Percentiles rank a stretch among this genome's conserved stretches.
Conservation (phyloP, 2,329 filamentous ascomycete species). For the Xylariaceae sp. region DNA sequence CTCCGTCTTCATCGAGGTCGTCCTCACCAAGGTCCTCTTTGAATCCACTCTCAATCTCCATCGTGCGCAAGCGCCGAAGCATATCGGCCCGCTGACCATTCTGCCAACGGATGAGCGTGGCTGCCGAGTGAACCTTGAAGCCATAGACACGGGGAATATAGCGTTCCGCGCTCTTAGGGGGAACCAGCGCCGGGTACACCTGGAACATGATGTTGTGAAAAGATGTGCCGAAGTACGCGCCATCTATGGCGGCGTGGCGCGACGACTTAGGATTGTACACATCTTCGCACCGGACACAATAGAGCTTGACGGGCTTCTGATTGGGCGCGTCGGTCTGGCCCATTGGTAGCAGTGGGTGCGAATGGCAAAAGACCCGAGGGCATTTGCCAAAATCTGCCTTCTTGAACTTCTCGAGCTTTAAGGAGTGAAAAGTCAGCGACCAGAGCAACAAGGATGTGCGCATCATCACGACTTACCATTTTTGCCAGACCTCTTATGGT, state of each 20-base stretch:
- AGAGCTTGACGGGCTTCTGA: constrained; percentile 88
- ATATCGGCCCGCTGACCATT: constrained; percentile 74
- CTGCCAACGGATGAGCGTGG: constrained; percentile 88
- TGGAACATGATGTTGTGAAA: constrained; percentile 99
- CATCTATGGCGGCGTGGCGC: constrained; percentile 90
- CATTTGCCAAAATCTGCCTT: constrained; percentile 98
- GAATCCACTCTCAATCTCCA: constrained; percentile 75
- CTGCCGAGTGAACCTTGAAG: constrained; percentile 89
- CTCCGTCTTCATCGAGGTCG: constrained; percentile 56
- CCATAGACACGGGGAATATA: constrained; percentile 91
- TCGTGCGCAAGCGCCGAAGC: constrained; percentile 65
- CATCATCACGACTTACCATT: constrained; percentile 61
- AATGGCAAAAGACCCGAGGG: constrained; percentile 89
- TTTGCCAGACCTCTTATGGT: constrained; percentile 90
- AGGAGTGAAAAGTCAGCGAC: constrained; percentile 11
- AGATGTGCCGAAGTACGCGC: constrained; percentile 94
- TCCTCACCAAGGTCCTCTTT: constrained; percentile 60
- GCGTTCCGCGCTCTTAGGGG: constrained; percentile 75
- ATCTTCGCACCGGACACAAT: constrained; percentile 95
- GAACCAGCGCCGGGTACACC: constrained; percentile 87
- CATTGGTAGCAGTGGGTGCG: constrained; percentile 89
- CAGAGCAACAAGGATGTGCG: neutral
- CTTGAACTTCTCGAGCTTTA: constrained; percentile 95
- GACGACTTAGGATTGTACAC: constrained; percentile 97
- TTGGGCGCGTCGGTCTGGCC: constrained; percentile 86